phyloP scores from a whole-genome alignment of 176 grass and related monocot species.

The Carex cristatella region DNA sequence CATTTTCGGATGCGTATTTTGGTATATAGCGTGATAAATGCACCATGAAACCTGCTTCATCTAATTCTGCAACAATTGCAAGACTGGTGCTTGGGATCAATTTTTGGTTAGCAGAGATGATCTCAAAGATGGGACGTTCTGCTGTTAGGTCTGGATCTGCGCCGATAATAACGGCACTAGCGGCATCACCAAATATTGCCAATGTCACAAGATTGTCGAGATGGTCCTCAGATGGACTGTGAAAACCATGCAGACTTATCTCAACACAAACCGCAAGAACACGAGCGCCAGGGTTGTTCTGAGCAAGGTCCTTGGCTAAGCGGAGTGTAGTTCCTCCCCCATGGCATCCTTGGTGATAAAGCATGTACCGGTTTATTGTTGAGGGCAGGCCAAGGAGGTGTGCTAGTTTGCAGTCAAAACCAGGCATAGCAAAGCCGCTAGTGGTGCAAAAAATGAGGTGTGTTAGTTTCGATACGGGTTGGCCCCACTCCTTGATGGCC shows the following conservation, averaged over 20 bases:
- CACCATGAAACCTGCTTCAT: neutral
- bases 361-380: neutral
- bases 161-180: neutral
- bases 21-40: neutral
- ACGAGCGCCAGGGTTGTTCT: neutral
- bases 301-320: neutral
- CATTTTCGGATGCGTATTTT: neutral
- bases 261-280: neutral
- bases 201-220: neutral
- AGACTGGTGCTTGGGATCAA: neutral
- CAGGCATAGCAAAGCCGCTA: neutral
- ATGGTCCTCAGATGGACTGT: neutral
- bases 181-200: neutral
- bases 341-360: slow-evolving; percentile 4
- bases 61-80: neutral
- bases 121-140: neutral
- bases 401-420: neutral
- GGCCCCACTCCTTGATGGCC: neutral
- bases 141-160: neutral
- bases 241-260: neutral
- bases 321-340: neutral
- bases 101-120: neutral
- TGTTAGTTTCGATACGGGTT: neutral
- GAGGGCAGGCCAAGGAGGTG: neutral
- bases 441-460: slow-evolving; percentile 8